Conservation (phyloP, 805 yeast species). For the Candida peoriensis region DNA sequence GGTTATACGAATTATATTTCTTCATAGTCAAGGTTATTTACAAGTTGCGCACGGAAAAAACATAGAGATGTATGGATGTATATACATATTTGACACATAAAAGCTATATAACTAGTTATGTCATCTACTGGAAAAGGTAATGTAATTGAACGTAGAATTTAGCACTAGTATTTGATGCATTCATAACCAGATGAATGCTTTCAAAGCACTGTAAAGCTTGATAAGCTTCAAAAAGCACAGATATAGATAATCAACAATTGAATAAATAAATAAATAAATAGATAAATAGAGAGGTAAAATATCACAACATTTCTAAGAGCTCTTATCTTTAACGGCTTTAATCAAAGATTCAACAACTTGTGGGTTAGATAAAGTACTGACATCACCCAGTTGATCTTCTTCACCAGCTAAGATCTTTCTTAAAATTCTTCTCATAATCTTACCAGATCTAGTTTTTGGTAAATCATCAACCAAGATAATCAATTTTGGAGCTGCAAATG, state of each 20-base stretch:
- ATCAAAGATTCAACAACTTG: slow-evolving; percentile 65
- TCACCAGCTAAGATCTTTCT: slow-evolving; percentile 72
- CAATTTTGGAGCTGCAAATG: slow-evolving; percentile 80
- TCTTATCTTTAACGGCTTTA: slow-evolving; percentile 35
- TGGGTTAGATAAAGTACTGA: slow-evolving; percentile 73
- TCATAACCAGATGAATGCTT: too few species aligned
- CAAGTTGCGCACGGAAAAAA: too few species aligned
- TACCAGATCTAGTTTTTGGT: slow-evolving; percentile 84
- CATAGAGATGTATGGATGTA: too few species aligned
- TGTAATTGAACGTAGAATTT: too few species aligned
- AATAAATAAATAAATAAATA: slow-evolving; percentile 1
- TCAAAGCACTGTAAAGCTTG: too few species aligned
- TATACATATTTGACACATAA: too few species aligned
- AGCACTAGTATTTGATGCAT: too few species aligned
- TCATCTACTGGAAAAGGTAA: too few species aligned
- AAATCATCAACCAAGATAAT: slow-evolving; percentile 69
- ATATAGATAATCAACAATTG: not conserved
- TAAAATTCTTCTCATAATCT: slow-evolving; percentile 81
- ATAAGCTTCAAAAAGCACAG: not conserved
- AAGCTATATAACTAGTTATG: too few species aligned
- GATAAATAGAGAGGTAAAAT: not conserved
- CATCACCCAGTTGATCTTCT: slow-evolving; percentile 78
- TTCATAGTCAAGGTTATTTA: too few species aligned
- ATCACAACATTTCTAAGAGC: not conserved
- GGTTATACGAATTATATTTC: too few species aligned